These are phyloP conservation scores for Tolypocladium cylindrosporum DNA, from an alignment of 2,329 filamentous ascomycete genomes.

Conservation along the genomic window DNA sequence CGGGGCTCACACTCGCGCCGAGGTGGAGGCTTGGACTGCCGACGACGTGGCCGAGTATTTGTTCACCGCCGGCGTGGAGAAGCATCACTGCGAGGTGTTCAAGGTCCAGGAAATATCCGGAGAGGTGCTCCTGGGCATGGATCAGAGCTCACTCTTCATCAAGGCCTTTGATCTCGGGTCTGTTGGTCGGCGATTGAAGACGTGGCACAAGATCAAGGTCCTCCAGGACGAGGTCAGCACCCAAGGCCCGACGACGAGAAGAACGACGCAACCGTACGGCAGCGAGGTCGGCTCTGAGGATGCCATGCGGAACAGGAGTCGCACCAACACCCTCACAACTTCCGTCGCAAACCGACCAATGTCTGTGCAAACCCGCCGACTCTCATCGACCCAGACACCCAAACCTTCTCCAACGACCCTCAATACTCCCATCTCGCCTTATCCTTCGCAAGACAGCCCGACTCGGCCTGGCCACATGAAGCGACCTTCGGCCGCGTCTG, in stretches of 20 bases:
- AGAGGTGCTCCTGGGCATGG: conserved; percentile 87
- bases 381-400: conserved; percentile 41
- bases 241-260: conserved; percentile 27
- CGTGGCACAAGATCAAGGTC: conserved; percentile 91
- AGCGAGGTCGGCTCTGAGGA: conserved; percentile 51
- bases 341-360: conserved; percentile 33
- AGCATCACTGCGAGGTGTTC: conserved; percentile 87
- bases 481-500: conserved; percentile 69
- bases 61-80: conserved; percentile 75
- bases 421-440: conserved; percentile 29
- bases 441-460: conserved; percentile 31
- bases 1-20: conserved; percentile 51
- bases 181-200: conserved; percentile 80
- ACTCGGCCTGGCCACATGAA: conserved; percentile 38
- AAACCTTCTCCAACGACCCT: conserved; percentile 34
- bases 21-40: conserved; percentile 73
- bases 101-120: conserved; percentile 92
- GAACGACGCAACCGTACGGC: conserved; percentile 46
- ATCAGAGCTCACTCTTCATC: conserved; percentile 88
- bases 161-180: conserved; percentile 91
- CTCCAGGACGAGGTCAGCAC: conserved; percentile 79
- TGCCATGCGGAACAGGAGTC: conserved; percentile 37
- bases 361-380: conserved; percentile 36
- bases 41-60: conserved; percentile 82
- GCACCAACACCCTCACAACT: conserved; percentile 47